These are phyloP conservation scores for Clarireedia sp. DNA, from an alignment of 2,329 filamentous ascomycete genomes.

Conservation along the genomic window DNA sequence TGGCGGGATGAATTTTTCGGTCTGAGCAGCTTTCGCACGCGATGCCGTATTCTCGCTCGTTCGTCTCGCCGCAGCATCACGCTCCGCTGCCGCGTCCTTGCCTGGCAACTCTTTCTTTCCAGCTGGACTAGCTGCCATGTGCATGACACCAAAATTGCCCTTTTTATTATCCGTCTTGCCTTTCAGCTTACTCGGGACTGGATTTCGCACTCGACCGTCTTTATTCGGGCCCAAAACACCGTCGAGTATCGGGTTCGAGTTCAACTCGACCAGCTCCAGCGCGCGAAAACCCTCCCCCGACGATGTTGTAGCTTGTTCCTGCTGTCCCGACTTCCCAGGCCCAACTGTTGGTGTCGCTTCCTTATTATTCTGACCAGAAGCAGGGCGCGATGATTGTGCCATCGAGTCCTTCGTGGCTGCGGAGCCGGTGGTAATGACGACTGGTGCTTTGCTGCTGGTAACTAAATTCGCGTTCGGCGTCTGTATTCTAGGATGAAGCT, in stretches of 20 bases:
- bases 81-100: conserved; percentile 44
- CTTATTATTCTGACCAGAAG: conserved; percentile 19
- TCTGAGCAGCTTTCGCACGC: conserved; percentile 48
- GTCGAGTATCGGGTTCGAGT: conserved; percentile 22
- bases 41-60: conserved; percentile 54
- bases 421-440: not conserved
- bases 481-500: conserved; percentile 12
- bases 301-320: conserved; percentile 18
- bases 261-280: conserved; percentile 49
- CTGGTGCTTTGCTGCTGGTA: not conserved
- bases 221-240: conserved; percentile 31
- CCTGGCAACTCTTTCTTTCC: conserved; percentile 27
- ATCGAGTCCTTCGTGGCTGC: conserved; percentile 1
- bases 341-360: conserved; percentile 15
- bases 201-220: conserved; percentile 47
- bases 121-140: conserved; percentile 42
- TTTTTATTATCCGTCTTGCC: conserved; percentile 47
- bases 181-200: conserved; percentile 55
- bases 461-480: conserved; percentile 7
- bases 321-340: conserved; percentile 15
- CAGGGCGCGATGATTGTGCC: conserved; percentile 20
- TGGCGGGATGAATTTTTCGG: conserved; percentile 45
- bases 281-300: conserved; percentile 34
- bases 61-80: conserved; percentile 47
- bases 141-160: conserved; percentile 57